Evolutionary conservation across 192 early-diverging fungal species (phyloP).

Genomic region (Haplosporangium gracile): DNA sequence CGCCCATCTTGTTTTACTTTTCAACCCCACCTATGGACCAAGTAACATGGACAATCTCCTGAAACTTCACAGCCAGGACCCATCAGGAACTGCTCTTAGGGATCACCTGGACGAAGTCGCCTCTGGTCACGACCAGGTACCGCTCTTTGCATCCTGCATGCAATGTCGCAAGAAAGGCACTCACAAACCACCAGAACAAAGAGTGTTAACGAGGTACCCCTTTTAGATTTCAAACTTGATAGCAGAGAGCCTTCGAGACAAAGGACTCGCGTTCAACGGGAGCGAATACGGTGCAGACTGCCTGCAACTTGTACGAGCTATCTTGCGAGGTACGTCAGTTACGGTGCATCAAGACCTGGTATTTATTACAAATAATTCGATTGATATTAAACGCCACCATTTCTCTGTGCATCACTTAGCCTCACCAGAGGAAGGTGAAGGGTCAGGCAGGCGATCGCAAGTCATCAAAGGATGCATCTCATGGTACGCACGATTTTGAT

Average conservation of each 20-base stretch:
- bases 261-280: background rate
- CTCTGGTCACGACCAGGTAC: constrained; percentile 22
- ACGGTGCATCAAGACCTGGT: too few species aligned
- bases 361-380: background rate
- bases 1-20: constrained; percentile 1
- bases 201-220: background rate
- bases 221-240: constrained; percentile 33
- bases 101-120: constrained; percentile 28
- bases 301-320: constrained; percentile 22
- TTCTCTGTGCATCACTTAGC: background rate
- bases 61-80: constrained; percentile 33
- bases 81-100: constrained; percentile 24
- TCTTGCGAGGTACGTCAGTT: constrained; percentile 27
- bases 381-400: constrained; percentile 1
- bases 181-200: background rate
- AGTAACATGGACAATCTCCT: constrained; percentile 43
- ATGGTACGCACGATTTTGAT: constrained; percentile 19
- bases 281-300: constrained; percentile 13
- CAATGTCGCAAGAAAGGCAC: background rate
- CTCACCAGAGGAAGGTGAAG: constrained; percentile 36
- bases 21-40: constrained; percentile 5
- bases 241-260: constrained; percentile 8
- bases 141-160: background rate
- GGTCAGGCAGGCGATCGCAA: constrained; percentile 15
- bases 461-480: constrained; percentile 38